A percentile compares a stretch with the other conserved stretches of the same genome.
Evolutionary conservation across 1,284 basidiomycete genomes (phyloP).

Genomic region (Irpex sp.): DNA sequence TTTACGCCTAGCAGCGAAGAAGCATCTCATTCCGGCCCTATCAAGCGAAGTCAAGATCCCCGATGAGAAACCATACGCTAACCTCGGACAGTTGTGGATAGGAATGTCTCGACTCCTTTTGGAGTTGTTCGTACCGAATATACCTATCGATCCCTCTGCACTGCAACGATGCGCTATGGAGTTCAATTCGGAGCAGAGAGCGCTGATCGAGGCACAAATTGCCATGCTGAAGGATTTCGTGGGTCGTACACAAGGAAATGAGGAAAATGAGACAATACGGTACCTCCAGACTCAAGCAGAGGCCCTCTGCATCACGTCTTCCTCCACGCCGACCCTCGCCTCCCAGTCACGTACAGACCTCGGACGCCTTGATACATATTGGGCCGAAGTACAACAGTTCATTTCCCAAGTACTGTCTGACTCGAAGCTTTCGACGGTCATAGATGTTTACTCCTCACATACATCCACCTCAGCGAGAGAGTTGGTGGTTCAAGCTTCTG

Average conservation of each 20-base stretch:
- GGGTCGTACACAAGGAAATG: slow-evolving; percentile 56
- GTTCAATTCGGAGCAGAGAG: slow-evolving; percentile 47
- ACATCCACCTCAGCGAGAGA: slow-evolving; percentile 45
- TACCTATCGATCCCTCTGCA: slow-evolving; percentile 86
- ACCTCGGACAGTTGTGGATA: slow-evolving; percentile 64
- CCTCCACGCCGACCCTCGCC: slow-evolving; percentile 18
- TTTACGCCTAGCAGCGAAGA: slow-evolving; percentile 11
- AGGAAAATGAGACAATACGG: slow-evolving; percentile 43
- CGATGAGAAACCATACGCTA: neutral
- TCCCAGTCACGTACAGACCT: slow-evolving; percentile 44
- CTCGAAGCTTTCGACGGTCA: slow-evolving; percentile 43
- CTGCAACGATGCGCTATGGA: slow-evolving; percentile 53
- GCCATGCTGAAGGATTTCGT: slow-evolving; percentile 60
- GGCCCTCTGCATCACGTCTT: slow-evolving; percentile 14
- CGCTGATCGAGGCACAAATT: slow-evolving; percentile 50
- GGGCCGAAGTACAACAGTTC: slow-evolving; percentile 81
- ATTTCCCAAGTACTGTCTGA: slow-evolving; percentile 47
- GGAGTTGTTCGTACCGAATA: slow-evolving; percentile 80
- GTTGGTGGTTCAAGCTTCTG: slow-evolving; percentile 61
- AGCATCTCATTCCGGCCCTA: slow-evolving; percentile 10
- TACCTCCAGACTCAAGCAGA: slow-evolving; percentile 41
- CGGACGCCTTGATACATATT: slow-evolving; percentile 69
- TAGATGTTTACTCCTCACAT: slow-evolving; percentile 29
- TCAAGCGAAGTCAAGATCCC: neutral
- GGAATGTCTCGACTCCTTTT: slow-evolving; percentile 58